A percentile compares a stretch with the other conserved stretches of the same genome.
phyloP scores from a whole-genome alignment of 176 grass and related monocot genomes.

The Stipa capillata region DNA sequence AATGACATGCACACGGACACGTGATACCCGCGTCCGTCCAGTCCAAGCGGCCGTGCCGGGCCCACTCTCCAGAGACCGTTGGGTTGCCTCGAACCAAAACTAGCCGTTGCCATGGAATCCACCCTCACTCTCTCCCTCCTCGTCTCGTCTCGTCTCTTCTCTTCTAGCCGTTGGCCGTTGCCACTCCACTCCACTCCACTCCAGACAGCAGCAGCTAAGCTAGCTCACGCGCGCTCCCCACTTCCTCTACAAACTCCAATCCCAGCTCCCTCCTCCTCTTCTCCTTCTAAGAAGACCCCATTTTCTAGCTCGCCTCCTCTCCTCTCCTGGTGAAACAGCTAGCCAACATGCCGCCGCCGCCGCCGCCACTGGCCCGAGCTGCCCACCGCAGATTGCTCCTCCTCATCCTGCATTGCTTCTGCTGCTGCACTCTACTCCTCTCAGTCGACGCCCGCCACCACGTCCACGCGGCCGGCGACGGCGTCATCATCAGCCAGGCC shows the following conservation, averaged over 20 bases:
- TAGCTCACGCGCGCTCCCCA: not conserved
- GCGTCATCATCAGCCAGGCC: constrained; percentile 44
- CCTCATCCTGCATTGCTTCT: not conserved
- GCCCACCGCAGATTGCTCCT: not conserved
- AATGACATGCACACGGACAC: not conserved
- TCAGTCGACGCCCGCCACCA: not conserved
- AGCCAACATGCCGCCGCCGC: not conserved
- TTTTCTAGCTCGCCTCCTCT: not conserved
- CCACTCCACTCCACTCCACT: not conserved
- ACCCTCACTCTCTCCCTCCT: not conserved
- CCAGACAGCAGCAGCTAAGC: no score
- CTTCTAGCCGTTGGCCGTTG: not conserved
- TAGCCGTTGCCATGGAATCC: not conserved
- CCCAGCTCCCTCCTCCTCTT: not conserved
- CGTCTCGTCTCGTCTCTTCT: no score
- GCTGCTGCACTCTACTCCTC: not conserved
- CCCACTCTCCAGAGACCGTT: not conserved
- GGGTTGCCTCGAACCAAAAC: not conserved
- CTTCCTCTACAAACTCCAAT: not conserved
- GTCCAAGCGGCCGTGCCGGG: not conserved
- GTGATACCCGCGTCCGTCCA: constrained; percentile 1
- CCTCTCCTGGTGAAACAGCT: not conserved
- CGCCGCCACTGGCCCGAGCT: not conserved
- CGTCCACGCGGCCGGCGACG: constrained; percentile 20
- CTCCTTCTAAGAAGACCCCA: not conserved